Evolutionary conservation across 495 filamentous ascomycete species (phyloP).

Genomic region (Penicillium herquei): DNA sequence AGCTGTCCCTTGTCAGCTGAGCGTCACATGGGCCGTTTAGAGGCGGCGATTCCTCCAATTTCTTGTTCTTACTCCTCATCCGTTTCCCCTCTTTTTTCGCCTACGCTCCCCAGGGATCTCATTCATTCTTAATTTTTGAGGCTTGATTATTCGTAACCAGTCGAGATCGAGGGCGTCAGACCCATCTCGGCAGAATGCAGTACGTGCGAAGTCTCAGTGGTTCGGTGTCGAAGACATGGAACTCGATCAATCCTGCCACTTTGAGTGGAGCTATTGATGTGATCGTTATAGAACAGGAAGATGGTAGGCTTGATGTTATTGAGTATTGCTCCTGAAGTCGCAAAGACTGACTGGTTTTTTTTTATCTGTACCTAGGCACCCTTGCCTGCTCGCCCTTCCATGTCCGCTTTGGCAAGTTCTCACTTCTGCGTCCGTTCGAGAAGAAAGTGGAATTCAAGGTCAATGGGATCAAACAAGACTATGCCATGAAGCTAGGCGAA

Average conservation of each 20-base stretch:
- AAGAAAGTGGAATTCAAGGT: conserved; percentile 99
- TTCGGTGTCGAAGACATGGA: conserved; percentile 98
- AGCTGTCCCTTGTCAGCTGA: conserved; percentile 28
- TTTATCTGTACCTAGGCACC: conserved; percentile 45
- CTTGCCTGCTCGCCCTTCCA: conserved; percentile 95
- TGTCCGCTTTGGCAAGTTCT: conserved; percentile 98
- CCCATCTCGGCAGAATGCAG: conserved; percentile 65
- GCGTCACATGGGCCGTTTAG: conserved; percentile 47
- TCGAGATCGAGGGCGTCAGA: conserved; percentile 17
- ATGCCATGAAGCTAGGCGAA: conserved; percentile 97
- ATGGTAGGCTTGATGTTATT: conserved; percentile 55
- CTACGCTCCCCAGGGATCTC: conserved; percentile 2
- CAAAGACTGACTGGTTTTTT: neutral
- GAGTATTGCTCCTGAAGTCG: neutral
- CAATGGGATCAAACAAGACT: conserved; percentile 86
- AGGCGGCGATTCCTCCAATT: conserved; percentile 34
- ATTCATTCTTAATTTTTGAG: conserved; percentile 3
- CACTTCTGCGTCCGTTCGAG: conserved; percentile 88
- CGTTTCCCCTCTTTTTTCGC: conserved; percentile 11
- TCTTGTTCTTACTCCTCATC: conserved; percentile 23
- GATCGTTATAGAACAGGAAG: conserved; percentile 96
- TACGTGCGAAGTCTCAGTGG: conserved; percentile 96
- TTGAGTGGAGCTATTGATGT: conserved; percentile 98
- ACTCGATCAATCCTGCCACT: conserved; percentile 97
- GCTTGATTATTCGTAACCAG: conserved; percentile 5